phyloP scores from a whole-genome alignment of 352 stramenopile genomes.

The Pythium vanterpoolii region DNA sequence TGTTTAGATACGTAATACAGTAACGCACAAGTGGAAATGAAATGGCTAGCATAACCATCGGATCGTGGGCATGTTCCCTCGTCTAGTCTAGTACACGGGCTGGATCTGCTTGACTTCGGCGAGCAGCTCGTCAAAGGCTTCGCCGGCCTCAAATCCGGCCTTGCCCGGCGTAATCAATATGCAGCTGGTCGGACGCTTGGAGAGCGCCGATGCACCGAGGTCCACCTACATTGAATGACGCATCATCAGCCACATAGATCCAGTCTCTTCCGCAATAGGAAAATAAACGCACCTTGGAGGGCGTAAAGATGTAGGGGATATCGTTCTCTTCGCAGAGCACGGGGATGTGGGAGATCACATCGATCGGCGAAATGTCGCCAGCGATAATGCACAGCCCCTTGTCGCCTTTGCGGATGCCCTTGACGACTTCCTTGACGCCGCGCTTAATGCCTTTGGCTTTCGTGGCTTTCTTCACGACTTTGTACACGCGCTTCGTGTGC shows the following conservation, averaged over 20 bases:
- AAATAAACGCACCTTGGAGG: constrained; percentile 84
- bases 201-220: constrained; percentile 94
- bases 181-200: constrained; percentile 98
- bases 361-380: constrained; percentile 99
- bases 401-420: constrained; percentile 96
- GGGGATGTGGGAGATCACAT: constrained; percentile 99
- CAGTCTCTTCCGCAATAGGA: not conserved
- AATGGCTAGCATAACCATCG: constrained; percentile 1
- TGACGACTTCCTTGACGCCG: constrained; percentile 99
- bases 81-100: constrained; percentile 63
- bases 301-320: constrained; percentile 98
- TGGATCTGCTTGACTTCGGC: constrained; percentile 88
- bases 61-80: not conserved
- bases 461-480: constrained; percentile 94
- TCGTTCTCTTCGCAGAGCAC: constrained; percentile 98
- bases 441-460: constrained; percentile 96
- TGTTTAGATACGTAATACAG: constrained; percentile 30
- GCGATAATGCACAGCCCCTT: constrained; percentile 98
- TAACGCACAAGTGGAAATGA: constrained; percentile 13
- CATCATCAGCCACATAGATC: not conserved
- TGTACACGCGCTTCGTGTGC: constrained; percentile 92
- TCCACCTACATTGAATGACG: constrained; percentile 53
- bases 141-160: constrained; percentile 85
- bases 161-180: constrained; percentile 96
- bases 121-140: constrained; percentile 89